Base-by-base conservation (phyloP, 441 rosid genomes). In the Manihot esculenta region DNA sequence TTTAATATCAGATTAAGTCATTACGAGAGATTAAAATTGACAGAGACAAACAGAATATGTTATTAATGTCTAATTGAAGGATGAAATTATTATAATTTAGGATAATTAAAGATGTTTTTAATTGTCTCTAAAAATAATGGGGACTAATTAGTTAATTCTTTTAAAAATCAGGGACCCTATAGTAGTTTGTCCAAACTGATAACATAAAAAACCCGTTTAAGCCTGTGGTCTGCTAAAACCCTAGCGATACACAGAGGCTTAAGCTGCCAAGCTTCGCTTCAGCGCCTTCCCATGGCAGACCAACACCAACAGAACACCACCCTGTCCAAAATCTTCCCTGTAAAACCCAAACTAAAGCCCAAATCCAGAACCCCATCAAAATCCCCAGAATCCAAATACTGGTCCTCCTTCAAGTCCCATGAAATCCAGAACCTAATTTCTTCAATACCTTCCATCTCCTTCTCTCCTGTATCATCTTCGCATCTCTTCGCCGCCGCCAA, bases 361-460 rank as follows among this genome's bases (percentile, higher is more conserved):
- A 85, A 79, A 76, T 20, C 90, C 11, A 85, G 83, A 70, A 76
- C 85, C 11, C 78, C 82, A 11, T 84, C 89, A 0, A 90, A 85
- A 78, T 80, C 91, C 60, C 85, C 92, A 3, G 99, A 94, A 66
- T 92, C 97, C 12, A 88, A 88, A 72, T 89, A 87, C 77, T 91
- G 94, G 96, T 83, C 94, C 48, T 90, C 99, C 66, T 91, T 88
- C 89, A 90, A 90, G 77, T 79, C 85, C 71, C 84, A 75, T 42
- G 79, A 82, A 68, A 68, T 86, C 83, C 78, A 84, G 3, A 75
- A 83, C 70, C 86, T 90, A 50, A 56, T 84, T 51, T 87, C 90
- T 61, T 84, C 97, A 2, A 72, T 94, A 54, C 79, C 91, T 27
- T 87, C 94, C 48, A 55, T 94, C 50, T 63, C 80, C 49, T 92